Base-by-base conservation (phyloP, 2,329 filamentous ascomycete genomes). In the Clathrospora elynae region DNA sequence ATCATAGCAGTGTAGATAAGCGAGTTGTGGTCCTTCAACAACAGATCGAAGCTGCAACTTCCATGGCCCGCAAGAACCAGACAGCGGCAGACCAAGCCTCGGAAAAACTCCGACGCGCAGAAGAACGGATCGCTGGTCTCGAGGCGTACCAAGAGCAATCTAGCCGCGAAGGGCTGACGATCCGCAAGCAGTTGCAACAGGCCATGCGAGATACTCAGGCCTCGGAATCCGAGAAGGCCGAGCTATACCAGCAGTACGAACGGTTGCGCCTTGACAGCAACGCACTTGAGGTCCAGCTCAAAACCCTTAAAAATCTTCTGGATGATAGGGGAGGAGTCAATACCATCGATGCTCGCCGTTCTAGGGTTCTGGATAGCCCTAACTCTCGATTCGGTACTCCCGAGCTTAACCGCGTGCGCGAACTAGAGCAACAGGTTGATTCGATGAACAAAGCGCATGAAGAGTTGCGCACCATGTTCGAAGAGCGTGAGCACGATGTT, bases 61-160 rank as follows among this genome's bases (percentile, higher is more conserved):
- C 78, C 2, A 75, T 97, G 66, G 90, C 91, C 18, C 88, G 87
- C 68, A 90, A 90, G 62, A 95, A 96, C 58, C 90, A 96, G 68
- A 80, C 86, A 48, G 91, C 95, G 46, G 92, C 91, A 1, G 90
- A 99, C 67, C 74, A 79, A 17, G 90, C 91, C 3, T 87, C 90
- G 0, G 90, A 96, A 64, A 95, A 91, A 67, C 78, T 99, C 38
- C 87, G 93, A 38, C 87, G 87, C 45, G 93, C 93, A 3, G 95
- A 99, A 72, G 95, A 97, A 74, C 85, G 93, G 28, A 97, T 99
- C 67, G 95, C 93, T 4, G 93, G 93, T 5, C 80, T 99, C 3
- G 93, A 99, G 70, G 89, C 90, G 18, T 97, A 97, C 68, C 93
- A 99, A 72, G 93, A 99, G 66, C 93, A 99, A 71, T 87, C 91